Evolutionary conservation across 129 eudicot genomes (phyloP), one percentile per base, ranked within the genome.

Genomic region (Sambucus nigra): DNA sequence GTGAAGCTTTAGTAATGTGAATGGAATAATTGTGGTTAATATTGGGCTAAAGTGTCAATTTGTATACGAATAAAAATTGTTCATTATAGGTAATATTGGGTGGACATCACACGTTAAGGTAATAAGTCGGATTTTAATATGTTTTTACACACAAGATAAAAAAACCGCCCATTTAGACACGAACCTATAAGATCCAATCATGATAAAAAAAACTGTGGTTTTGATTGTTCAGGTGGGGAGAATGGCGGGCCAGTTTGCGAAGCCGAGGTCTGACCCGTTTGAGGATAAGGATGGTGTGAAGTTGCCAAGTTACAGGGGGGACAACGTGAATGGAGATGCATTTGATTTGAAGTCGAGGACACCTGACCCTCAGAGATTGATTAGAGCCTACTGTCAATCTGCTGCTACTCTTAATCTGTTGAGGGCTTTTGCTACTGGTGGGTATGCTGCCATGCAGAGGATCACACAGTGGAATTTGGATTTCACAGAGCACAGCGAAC

Each of bases 361-460:
- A 44, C 95, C 95, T 9, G 95, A 86, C 33, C 95, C 95, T 0
- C 84, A 86, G 69, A 86, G 95, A 60, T 52, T 86, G 82, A 81
- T 86, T 56, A 76, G 95, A 57, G 95, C 95, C 9, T 86, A 86
- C 76, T 78, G 84, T 35, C 95, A 86, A 61, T 78, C 95, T 11
- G 92, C 92, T 1, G 84, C 95, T 24, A 86, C 95, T 57, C 65
- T 86, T 57, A 86, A 86, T 60, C 83, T 86, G 25, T 69, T 86
- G 79, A 86, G 95, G 80, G 91, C 95, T 25, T 86, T 86, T 51
- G 95, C 95, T 2, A 81, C 95, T 16, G 95, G 95, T 15, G 95
- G 95, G 10, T 86, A 81, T 67, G 95, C 92, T 35, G 84, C 95
- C 19, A 86, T 86, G 92, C 95, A 86, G 58, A 81, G 95, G 63